A percentile compares a stretch with the other conserved stretches of the same genome.
These are phyloP conservation scores for Chaetomiaceae sp. DNA, from an alignment of 2,329 filamentous ascomycete species.

Conservation along the genomic window DNA sequence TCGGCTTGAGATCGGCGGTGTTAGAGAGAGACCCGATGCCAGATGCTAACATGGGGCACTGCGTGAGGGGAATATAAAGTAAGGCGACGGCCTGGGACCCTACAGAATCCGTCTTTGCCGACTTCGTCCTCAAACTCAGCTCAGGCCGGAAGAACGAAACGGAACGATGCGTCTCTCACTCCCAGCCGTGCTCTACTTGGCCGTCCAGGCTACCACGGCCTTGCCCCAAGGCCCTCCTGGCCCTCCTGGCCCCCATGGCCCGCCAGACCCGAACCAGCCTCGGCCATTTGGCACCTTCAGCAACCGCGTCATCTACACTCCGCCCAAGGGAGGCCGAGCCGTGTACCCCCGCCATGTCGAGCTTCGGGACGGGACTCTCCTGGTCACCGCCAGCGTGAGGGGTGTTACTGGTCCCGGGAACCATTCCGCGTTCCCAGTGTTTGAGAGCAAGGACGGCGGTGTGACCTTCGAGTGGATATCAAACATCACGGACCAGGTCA, in stretches of 20 bases:
- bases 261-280: neutral
- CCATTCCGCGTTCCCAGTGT: slow-evolving; percentile 45
- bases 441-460: slow-evolving; percentile 47
- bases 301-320: slow-evolving; percentile 22
- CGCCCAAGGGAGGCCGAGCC: slow-evolving; percentile 9
- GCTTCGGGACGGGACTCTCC: slow-evolving; percentile 24
- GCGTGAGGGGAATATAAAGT: too few relatives aligned
- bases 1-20: neutral
- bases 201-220: neutral
- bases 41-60: too few relatives aligned
- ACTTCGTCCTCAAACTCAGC: too few relatives aligned
- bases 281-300: slow-evolving; percentile 6
- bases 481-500: slow-evolving; percentile 57
- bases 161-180: slow-evolving; percentile 1
- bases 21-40: neutral
- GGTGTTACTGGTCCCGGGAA: neutral
- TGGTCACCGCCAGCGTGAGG: slow-evolving; percentile 18
- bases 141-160: neutral
- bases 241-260: neutral
- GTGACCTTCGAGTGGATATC: slow-evolving; percentile 59
- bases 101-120: too few relatives aligned
- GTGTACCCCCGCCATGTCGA: slow-evolving; percentile 23
- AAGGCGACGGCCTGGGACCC: too few relatives aligned
- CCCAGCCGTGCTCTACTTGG: neutral
- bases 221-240: neutral